Base-by-base conservation (phyloP, 2,329 filamentous ascomycete genomes). In the Exophiala sp. region DNA sequence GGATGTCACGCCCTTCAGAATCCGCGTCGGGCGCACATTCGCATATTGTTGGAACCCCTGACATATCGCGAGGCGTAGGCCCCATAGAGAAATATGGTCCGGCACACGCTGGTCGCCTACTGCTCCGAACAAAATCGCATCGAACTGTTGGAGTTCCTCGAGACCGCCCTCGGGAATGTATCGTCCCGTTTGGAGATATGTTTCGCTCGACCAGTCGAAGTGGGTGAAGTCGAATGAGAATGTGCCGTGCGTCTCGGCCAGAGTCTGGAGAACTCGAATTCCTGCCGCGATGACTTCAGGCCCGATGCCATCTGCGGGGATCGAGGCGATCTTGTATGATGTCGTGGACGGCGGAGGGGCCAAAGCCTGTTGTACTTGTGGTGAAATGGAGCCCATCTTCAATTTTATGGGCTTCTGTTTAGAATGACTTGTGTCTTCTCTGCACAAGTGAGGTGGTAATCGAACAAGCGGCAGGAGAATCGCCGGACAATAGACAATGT, bases 291-390 rank as follows among this genome's bases (percentile, higher is more conserved):
- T 78, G 10, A 86, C 82, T 64, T 86, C 83, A 1, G 75, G 75
- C 1, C 83, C 83, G 53, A 86, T 86, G 47, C 83, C 83, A 61
- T 86, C 83, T 4, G 80, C 83, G 0, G 82, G 81, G 46, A 86
- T 82, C 27, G 73, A 75, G 13, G 81, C 81, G 53, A 84, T 81
- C n/a, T 29, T 29, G 40, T 43, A 43, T 23, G 40, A 23, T n/a
- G 40, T 29, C 19, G 2, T 43, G 14, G 43, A 34, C 2, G 43
- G 38, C 8, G 38, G 38, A 14, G 38, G 38, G 13, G 22, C 38
- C 19, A 41, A 13, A 32, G 29, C 7, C 29, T 32, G 29, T 13
- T 38, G 35, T n/a, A 9, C 7, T 10, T 16, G 5, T 7, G 35
- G 4, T 35, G 32, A 35, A n/a, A 38, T 38, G 35, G 35, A 38